Evolutionary conservation across 768 basidiomycete genomes (phyloP), one percentile per base, ranked within the genome.

Genomic region (Podaxis pistillaris): DNA sequence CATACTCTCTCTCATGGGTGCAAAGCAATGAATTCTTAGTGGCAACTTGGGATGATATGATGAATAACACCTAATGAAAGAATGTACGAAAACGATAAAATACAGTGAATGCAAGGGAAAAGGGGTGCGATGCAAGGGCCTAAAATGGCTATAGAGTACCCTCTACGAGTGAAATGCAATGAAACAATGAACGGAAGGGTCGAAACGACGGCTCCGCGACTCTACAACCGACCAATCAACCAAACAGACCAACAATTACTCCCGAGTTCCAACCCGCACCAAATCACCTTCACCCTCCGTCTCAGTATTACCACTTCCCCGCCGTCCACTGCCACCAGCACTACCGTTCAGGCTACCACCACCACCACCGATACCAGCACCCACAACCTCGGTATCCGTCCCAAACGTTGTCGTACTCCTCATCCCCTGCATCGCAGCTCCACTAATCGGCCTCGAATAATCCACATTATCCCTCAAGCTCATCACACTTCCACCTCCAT

Each of bases 401-500:
- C 68, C 70, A 44, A 72, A 70, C 3, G 75, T 76, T n/a, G 71
- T 69, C 0, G 72, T 74, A 58, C 76, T 77, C 22, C 70, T 69
- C 66, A 64, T 76, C 73, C 53, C 72, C 65, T 15, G 66, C 62
- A 47, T 13, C 51, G 44, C 69, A 64, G 24, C 73, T 58, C 72
- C 74, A 47, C 68, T 71, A 36, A 78, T 76, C 17, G 76, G 75
- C 52, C 77, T 68, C 33, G 76, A 74, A 64, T 79, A 79, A 59
- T 79, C 78, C 50, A 77, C 74, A 63, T 79, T 64, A 65, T 79
- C 78, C 49, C 76, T 70, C 53, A 79, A 68, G 69, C 78, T 79
- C 38, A 71, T 64, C 28, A 67, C 63, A 66, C 74, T 79, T 2
- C 72, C 71, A 7, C 73, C 54, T 0, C 46, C 54, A 65, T 30